Evolutionary conservation across 306 rosid species (phyloP).

Genomic region (Bauhinia variegata): DNA sequence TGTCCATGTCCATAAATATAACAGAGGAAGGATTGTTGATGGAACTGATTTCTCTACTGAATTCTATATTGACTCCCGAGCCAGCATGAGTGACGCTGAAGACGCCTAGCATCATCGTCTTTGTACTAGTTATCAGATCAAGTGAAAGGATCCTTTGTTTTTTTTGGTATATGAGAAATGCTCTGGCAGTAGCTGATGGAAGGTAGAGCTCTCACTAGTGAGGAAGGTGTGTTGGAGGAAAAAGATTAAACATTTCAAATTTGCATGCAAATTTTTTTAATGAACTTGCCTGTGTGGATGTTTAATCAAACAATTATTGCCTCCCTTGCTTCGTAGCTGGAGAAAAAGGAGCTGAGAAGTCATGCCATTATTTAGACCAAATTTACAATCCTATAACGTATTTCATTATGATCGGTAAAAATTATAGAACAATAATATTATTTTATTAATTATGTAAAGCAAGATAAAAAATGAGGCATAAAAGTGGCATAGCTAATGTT

Average conservation of each 20-base stretch:
- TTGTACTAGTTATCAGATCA: constrained; percentile 22
- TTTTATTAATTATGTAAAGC: too few relatives aligned
- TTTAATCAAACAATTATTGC: too few relatives aligned
- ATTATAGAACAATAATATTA: too few relatives aligned
- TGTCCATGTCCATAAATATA: neutral
- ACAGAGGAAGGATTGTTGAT: constrained; percentile 76
- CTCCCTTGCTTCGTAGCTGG: too few relatives aligned
- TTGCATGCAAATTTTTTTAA: constrained; percentile 12
- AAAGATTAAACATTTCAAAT: constrained; percentile 20
- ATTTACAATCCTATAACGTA: too few relatives aligned
- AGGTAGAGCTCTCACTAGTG: constrained; percentile 16
- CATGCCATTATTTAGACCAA: too few relatives aligned
- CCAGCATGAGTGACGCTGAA: constrained; percentile 69
- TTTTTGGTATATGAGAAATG: neutral
- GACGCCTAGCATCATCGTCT: constrained; percentile 51
- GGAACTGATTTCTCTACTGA: constrained; percentile 66
- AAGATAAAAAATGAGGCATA: too few relatives aligned
- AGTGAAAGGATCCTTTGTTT: constrained; percentile 31
- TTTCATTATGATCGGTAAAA: too few relatives aligned
- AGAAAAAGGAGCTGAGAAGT: too few relatives aligned
- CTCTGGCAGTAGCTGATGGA: neutral
- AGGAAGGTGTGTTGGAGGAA: constrained; percentile 9
- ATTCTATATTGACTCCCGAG: constrained; percentile 59
- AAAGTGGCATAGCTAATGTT: too few relatives aligned
- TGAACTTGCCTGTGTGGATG: too few relatives aligned